Evolutionary conservation across 1,284 basidiomycete genomes (phyloP).

Genomic region (Trichosporon asahii): DNA sequence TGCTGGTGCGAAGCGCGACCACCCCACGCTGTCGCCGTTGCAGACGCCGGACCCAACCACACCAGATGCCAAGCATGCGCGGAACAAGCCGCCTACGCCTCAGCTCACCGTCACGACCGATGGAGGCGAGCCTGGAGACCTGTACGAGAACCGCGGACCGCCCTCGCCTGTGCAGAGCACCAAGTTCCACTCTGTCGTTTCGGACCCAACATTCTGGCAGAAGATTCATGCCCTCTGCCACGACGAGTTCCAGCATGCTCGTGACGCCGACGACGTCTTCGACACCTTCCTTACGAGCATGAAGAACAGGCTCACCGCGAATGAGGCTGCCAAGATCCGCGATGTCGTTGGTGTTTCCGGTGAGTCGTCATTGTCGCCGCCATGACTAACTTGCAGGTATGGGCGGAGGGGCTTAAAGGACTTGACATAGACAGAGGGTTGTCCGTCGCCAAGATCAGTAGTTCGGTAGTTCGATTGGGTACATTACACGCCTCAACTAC

Average conservation of each 20-base stretch:
- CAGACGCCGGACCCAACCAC: conserved; percentile 16
- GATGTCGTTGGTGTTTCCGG: conserved; percentile 48
- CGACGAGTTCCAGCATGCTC: conserved; percentile 66
- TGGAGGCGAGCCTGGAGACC: conserved; percentile 43
- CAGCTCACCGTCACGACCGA: conserved; percentile 51
- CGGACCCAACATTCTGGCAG: conserved; percentile 72
- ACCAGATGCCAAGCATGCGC: conserved; percentile 8
- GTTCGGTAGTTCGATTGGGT: neutral
- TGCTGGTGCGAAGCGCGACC: conserved; percentile 3
- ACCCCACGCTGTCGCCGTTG: conserved; percentile 31
- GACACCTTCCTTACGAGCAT: conserved; percentile 49
- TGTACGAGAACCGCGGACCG: conserved; percentile 11
- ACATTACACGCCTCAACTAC: neutral
- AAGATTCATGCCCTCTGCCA: conserved; percentile 63
- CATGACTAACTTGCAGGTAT: conserved; percentile 21
- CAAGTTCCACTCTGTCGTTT: conserved; percentile 65
- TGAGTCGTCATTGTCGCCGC: conserved; percentile 17
- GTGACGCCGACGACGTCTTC: conserved; percentile 56
- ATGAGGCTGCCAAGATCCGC: conserved; percentile 52
- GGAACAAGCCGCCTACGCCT: conserved; percentile 50
- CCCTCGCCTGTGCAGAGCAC: conserved; percentile 37
- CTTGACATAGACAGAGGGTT: neutral
- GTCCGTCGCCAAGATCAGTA: neutral
- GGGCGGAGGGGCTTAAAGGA: conserved; percentile 16
- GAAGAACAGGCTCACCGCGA: conserved; percentile 47